Conservation (phyloP, 192 early-diverging fungal species). For the Powellomyces hirtus region DNA sequence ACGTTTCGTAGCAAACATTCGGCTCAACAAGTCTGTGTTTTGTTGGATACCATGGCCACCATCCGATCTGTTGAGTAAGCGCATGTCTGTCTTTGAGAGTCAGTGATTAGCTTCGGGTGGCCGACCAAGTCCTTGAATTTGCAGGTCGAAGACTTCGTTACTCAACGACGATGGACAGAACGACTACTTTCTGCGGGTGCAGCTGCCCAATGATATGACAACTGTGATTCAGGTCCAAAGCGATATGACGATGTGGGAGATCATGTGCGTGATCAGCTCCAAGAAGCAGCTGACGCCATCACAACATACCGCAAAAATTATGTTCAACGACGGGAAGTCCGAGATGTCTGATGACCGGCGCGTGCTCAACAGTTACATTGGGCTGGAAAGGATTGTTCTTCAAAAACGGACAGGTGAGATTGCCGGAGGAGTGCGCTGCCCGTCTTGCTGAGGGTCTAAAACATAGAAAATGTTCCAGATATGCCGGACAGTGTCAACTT, state of each 20-base stretch:
- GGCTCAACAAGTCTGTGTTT: no score
- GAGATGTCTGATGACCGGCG: conserved; percentile 21
- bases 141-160: not conserved
- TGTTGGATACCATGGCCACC: not conserved
- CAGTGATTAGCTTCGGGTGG: not conserved
- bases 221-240: conserved; percentile 42
- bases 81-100: not conserved
- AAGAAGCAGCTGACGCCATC: conserved; percentile 44
- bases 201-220: conserved; percentile 41
- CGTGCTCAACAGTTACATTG: conserved; percentile 15
- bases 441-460: no score
- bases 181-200: conserved; percentile 33
- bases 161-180: not conserved
- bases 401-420: conserved; percentile 24
- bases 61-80: not conserved
- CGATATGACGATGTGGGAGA: conserved; percentile 47
- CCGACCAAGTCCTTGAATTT: not conserved
- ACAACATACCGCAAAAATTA: conserved; percentile 33
- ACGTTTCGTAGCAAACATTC: no score
- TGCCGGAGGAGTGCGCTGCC: not conserved
- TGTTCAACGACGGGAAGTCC: conserved; percentile 32
- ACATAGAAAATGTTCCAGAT: no score
- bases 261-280: conserved; percentile 35
- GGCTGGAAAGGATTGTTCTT: conserved; percentile 25
- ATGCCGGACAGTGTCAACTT: not conserved